Conservation (phyloP, 2,329 filamentous ascomycete genomes). For the Paracoccidioides brasiliensis region DNA sequence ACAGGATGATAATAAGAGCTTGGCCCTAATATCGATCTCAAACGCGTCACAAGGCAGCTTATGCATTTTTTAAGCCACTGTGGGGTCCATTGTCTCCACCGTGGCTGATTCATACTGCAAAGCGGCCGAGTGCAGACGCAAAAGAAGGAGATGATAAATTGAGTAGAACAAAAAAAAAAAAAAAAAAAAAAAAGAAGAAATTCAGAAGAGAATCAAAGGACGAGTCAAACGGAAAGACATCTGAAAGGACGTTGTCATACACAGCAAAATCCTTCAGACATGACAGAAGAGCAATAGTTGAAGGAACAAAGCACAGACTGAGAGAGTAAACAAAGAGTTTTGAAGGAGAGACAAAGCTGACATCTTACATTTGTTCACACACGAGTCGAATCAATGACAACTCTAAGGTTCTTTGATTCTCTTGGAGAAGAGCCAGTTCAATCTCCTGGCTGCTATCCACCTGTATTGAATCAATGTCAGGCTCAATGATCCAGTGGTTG, state of each 20-base stretch:
- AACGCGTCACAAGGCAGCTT: not conserved
- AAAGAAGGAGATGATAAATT: not conserved
- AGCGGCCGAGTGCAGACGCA: not conserved
- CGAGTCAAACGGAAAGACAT: not conserved
- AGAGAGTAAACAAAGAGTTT: not conserved
- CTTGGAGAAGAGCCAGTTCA: not conserved
- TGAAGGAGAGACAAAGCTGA: not conserved
- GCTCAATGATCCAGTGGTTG: not conserved
- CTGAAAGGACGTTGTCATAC: not conserved
- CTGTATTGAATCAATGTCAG: not conserved
- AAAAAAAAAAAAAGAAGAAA: not conserved
- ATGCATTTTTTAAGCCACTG: not conserved
- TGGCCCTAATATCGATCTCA: not conserved
- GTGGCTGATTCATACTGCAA: not conserved
- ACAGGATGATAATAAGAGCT: not conserved
- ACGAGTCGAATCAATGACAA: not conserved
- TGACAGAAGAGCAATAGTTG: not conserved
- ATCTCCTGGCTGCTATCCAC: not conserved
- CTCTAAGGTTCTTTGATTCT: not conserved
- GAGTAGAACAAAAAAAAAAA: not conserved
- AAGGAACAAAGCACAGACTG: not conserved
- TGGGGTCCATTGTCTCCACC: not conserved
- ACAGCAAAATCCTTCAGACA: not conserved
- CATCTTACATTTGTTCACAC: not conserved
- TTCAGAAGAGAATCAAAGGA: not conserved